phyloP scores from a whole-genome alignment of 768 basidiomycete genomes.

The Trichaptum fuscoviolaceum region DNA sequence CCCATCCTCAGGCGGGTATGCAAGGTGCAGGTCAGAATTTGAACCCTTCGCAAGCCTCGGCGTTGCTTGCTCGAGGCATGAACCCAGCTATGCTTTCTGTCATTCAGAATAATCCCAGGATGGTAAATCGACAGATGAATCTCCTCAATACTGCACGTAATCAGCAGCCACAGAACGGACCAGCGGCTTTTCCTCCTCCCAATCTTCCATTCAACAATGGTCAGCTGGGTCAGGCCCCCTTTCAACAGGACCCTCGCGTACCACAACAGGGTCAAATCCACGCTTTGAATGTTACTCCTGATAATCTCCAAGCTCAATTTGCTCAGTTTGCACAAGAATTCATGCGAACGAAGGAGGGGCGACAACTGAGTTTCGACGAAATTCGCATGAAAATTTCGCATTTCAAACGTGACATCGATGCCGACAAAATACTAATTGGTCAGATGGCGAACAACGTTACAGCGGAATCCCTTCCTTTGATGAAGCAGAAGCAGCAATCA shows the following conservation, averaged over 20 bases:
- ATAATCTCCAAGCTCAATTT: slow-evolving; percentile 21
- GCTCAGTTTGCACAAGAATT: slow-evolving; percentile 15
- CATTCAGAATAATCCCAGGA: slow-evolving; percentile 30
- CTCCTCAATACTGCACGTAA: slow-evolving; percentile 41
- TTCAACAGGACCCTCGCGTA: slow-evolving; percentile 17
- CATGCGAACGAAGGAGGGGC: slow-evolving; percentile 26
- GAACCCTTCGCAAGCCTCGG: slow-evolving; percentile 25
- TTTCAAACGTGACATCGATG: neutral
- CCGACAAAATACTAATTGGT: neutral
- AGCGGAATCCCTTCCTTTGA: neutral
- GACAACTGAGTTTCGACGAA: neutral
- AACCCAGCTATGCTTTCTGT: slow-evolving; percentile 31
- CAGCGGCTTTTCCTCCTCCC: slow-evolving; percentile 30
- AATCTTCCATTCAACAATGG: slow-evolving; percentile 18
- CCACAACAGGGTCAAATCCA: slow-evolving; percentile 33
- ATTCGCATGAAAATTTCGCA: neutral
- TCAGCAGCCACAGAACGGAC: slow-evolving; percentile 30
- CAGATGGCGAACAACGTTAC: neutral
- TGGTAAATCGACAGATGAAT: slow-evolving; percentile 39
- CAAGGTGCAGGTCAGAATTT: neutral
- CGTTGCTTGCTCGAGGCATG: slow-evolving; percentile 16
- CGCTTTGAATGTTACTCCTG: slow-evolving; percentile 46
- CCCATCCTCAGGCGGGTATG: slow-evolving; percentile 18
- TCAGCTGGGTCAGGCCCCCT: slow-evolving; percentile 36
- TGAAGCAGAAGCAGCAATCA: neutral